A percentile compares a stretch with the other conserved stretches of the same genome.
phyloP scores from a whole-genome alignment of 495 filamentous ascomycete genomes.

The Talaromyces thailandensis region DNA sequence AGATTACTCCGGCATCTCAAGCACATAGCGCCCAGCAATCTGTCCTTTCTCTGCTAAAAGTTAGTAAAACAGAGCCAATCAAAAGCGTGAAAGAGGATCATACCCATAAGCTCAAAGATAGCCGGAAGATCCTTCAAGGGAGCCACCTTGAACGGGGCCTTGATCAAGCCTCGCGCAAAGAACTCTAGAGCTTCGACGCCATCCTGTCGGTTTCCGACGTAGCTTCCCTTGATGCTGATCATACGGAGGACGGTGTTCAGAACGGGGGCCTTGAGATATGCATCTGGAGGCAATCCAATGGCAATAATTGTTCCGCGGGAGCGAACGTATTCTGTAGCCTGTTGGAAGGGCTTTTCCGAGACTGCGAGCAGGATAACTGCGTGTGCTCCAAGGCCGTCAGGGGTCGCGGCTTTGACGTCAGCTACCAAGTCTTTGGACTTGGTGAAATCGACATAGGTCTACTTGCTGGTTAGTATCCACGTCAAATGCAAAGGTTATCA shows the following conservation, averaged over 20 bases:
- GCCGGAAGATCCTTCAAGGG: slow-evolving; percentile 68
- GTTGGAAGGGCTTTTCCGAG: slow-evolving; percentile 86
- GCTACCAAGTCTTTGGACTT: slow-evolving; percentile 62
- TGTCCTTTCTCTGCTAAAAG: slow-evolving; percentile 47
- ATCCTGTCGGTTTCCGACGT: slow-evolving; percentile 86
- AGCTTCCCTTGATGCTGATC: slow-evolving; percentile 86
- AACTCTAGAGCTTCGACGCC: slow-evolving; percentile 82
- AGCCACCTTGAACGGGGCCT: slow-evolving; percentile 74
- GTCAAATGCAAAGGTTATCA: not conserved
- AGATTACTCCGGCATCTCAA: slow-evolving; percentile 55
- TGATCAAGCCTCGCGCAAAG: slow-evolving; percentile 72
- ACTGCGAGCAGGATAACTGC: slow-evolving; percentile 81
- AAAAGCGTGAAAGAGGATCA: slow-evolving; percentile 7
- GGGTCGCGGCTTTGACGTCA: slow-evolving; percentile 69
- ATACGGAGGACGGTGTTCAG: slow-evolving; percentile 80
- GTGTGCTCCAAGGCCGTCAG: slow-evolving; percentile 75
- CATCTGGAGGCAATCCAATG: slow-evolving; percentile 75
- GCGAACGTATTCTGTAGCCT: slow-evolving; percentile 78
- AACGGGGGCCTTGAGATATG: slow-evolving; percentile 71
- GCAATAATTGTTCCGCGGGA: slow-evolving; percentile 70
- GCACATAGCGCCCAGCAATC: slow-evolving; percentile 83
- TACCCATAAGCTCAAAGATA: slow-evolving; percentile 65
- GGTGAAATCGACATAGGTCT: slow-evolving; percentile 68
- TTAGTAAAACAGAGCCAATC: not conserved
- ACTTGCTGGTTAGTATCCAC: not conserved